Conservation (phyloP, 225 moss, liverwort and hornwort species). For the Straminergon stramineum region DNA sequence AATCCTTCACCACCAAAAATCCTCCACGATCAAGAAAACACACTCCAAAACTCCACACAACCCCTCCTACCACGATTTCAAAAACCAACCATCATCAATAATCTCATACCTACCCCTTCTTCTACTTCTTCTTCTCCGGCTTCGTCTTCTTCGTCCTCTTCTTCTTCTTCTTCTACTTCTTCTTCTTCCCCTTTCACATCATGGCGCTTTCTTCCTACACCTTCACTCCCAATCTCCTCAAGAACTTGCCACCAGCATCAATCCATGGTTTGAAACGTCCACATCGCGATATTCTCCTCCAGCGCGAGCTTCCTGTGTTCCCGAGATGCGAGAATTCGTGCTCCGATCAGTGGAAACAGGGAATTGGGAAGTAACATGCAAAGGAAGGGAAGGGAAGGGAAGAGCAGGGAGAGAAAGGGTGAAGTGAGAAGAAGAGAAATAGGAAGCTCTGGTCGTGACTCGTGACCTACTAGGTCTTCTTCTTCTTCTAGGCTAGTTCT, state of each 20-base stretch:
- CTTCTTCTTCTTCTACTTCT: neutral
- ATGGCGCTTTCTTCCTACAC: neutral
- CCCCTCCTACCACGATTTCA: neutral
- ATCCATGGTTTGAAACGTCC: neutral
- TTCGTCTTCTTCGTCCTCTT: neutral
- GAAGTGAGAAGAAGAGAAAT: neutral
- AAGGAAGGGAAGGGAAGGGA: neutral
- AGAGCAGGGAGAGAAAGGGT: too few species aligned
- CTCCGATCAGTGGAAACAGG: neutral
- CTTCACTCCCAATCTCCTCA: neutral
- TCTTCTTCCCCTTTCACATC: neutral
- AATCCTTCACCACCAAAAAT: neutral
- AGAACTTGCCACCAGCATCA: neutral
- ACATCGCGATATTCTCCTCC: neutral
- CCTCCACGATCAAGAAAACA: neutral
- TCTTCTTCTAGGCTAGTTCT: neutral
- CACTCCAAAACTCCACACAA: neutral
- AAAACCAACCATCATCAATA: neutral
- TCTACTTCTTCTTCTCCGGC: neutral
- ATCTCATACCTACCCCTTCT: neutral
- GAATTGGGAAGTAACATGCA: neutral
- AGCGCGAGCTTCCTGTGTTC: neutral
- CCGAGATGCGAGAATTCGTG: neutral
- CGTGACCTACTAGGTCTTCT: constrained; percentile 25
- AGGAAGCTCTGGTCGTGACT: constrained; percentile 4